A percentile compares a stretch with the other conserved stretches of the same genome.
phyloP scores from a whole-genome alignment of 164 flowering plant species.

The Dillenia turbinata region DNA sequence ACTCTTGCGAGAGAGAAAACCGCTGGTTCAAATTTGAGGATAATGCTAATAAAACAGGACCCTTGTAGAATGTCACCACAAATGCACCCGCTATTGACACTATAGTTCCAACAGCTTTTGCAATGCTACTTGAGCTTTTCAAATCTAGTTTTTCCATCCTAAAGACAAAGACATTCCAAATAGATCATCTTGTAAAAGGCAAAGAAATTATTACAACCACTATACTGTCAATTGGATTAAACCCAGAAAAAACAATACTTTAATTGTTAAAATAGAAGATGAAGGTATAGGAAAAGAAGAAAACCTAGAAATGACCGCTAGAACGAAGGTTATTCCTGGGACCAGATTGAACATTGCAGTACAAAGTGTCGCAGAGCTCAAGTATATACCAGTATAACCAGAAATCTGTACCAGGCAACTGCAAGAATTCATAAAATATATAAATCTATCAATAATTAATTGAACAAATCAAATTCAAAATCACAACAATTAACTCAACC shows the following conservation, averaged over 20 bases:
- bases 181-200: neutral
- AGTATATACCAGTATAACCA: constrained; percentile 42
- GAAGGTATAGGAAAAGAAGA: no score
- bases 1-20: constrained; percentile 13
- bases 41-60: constrained; percentile 30
- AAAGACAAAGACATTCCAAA: constrained; percentile 4
- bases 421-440: no score
- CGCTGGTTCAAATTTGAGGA: constrained; percentile 5
- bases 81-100: constrained; percentile 48
- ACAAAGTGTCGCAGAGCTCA: constrained; percentile 46
- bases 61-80: constrained; percentile 43
- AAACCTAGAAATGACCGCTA: constrained; percentile 47
- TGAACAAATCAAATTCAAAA: neutral
- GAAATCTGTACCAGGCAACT: constrained; percentile 29
- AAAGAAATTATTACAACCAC: no score
- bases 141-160: constrained; percentile 43
- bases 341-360: constrained; percentile 52
- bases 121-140: constrained; percentile 28
- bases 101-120: constrained; percentile 45
- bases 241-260: no score
- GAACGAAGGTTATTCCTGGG: constrained; percentile 54
- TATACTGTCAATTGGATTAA: no score
- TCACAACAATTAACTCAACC: neutral
- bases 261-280: no score
- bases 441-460: constrained; percentile 16